phyloP scores from a whole-genome alignment of 257 asterid genomes.

The Euphrasia confusa region DNA sequence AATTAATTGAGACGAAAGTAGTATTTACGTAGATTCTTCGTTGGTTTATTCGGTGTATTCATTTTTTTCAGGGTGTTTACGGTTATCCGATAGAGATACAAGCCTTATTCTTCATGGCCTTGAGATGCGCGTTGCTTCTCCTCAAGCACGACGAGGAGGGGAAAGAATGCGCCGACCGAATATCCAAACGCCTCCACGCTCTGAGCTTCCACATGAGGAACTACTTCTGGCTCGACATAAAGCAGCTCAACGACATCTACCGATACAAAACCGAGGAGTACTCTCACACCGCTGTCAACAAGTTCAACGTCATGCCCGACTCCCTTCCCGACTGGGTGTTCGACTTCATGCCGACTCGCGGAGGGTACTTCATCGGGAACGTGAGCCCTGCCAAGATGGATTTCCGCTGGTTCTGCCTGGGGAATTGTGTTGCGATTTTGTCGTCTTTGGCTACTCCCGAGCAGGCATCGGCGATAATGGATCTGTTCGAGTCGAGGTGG shows the following conservation, averaged over 20 bases:
- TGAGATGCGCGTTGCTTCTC: conserved; percentile 63
- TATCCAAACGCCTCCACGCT: conserved; percentile 71
- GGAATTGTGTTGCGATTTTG: conserved; percentile 74
- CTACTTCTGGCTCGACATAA: conserved; percentile 85
- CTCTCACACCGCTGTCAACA: conserved; percentile 90
- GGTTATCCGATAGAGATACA: conserved; percentile 93
- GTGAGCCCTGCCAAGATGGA: conserved; percentile 93
- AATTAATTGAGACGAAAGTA: too few species aligned
- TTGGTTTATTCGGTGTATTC: too few species aligned
- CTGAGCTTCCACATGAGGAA: conserved; percentile 82
- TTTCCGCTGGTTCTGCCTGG: conserved; percentile 90
- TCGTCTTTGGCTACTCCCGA: conserved; percentile 86
- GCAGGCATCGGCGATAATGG: conserved; percentile 91
- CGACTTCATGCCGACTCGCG: conserved; percentile 83
- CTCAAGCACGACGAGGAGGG: conserved; percentile 76
- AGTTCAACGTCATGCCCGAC: conserved; percentile 90
- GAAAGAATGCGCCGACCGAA: conserved; percentile 48
- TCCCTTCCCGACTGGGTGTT: conserved; percentile 91
- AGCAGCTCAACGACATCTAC: conserved; percentile 76
- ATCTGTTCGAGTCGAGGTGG: conserved; percentile 79
- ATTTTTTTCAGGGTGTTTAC: conserved; percentile 63
- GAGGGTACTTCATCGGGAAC: conserved; percentile 85
- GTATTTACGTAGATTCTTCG: too few species aligned
- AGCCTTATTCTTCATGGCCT: conserved; percentile 84
- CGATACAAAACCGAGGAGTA: conserved; percentile 88